Conservation (phyloP, 306 rosid species). For the Trifolium repens region DNA sequence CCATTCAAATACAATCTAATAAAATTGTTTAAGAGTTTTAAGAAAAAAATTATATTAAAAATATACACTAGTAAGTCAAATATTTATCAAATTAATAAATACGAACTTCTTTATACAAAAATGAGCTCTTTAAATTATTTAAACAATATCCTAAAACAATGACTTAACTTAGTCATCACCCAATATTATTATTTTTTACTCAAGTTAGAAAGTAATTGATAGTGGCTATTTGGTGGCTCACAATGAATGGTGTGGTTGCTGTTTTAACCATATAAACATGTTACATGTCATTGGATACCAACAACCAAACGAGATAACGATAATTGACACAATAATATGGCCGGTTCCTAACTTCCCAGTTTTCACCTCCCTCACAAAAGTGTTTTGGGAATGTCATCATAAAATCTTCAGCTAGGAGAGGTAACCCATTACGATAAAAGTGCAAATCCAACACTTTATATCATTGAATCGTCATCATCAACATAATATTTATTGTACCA, state of each 20-base stretch:
- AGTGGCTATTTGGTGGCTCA: neutral
- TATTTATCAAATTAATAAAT: too few relatives aligned
- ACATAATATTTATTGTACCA: neutral
- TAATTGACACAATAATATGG: neutral
- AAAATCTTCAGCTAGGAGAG: neutral
- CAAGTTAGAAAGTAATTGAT: neutral
- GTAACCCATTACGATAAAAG: neutral
- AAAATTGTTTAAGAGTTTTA: too few relatives aligned
- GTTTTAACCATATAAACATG: slow-evolving; percentile 1
- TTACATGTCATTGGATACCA: neutral
- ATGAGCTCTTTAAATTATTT: too few relatives aligned
- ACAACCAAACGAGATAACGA: neutral
- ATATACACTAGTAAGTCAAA: too few relatives aligned
- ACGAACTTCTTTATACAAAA: too few relatives aligned
- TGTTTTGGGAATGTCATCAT: neutral
- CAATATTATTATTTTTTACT: too few relatives aligned
- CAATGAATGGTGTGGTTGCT: slow-evolving; percentile 21
- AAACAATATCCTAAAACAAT: too few relatives aligned
- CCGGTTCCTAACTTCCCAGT: neutral
- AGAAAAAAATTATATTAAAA: too few relatives aligned
- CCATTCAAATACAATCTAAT: too few relatives aligned
- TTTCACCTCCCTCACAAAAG: slow-evolving; percentile 25
- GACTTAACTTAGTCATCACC: too few relatives aligned
- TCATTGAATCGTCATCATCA: neutral
- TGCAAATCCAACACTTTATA: slow-evolving; percentile 13